Evolutionary conservation across 2,329 filamentous ascomycete species (phyloP).

Genomic region (Cryphonectria parasitica): DNA sequence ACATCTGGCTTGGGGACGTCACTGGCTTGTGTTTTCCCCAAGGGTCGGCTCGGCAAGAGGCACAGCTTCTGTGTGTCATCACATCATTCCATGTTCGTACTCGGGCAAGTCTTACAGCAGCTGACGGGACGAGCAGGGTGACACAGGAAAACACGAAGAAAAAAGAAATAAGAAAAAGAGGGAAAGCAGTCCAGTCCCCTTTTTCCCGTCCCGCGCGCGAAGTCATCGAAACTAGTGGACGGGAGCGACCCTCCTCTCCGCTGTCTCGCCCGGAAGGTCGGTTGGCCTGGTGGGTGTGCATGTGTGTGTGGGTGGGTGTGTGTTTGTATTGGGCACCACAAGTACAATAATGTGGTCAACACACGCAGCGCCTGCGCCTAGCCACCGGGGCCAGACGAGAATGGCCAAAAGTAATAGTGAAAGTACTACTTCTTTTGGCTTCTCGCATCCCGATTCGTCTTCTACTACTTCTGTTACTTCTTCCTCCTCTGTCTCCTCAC

Average conservation of each 20-base stretch:
- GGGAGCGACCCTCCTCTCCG: constrained; percentile 19
- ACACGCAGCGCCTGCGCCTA: constrained; percentile 20
- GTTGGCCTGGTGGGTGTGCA: constrained; percentile 22
- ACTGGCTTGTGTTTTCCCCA: neutral
- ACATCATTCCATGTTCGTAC: constrained; percentile 5
- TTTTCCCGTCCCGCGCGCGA: constrained; percentile 27
- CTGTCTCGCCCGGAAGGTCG: constrained; percentile 17
- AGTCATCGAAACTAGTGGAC: constrained; percentile 28
- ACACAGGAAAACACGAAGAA: constrained; percentile 25
- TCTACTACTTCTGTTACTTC: neutral
- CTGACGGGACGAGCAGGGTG: constrained; percentile 26
- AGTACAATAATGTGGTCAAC: constrained; percentile 23
- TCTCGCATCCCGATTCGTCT: constrained; percentile 11
- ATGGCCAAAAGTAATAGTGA: constrained; percentile 26
- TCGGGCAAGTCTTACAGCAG: constrained; percentile 18
- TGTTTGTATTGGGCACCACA: neutral
- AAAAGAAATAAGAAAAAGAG: neutral
- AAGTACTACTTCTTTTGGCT: constrained; percentile 18
- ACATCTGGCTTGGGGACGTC: neutral
- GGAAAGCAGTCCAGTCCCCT: neutral
- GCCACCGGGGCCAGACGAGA: constrained; percentile 25
- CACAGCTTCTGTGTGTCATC: constrained; percentile 11
- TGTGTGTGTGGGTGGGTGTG: constrained; percentile 4
- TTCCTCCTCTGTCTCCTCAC: constrained; percentile 11
- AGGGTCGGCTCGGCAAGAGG: constrained; percentile 9